Evolutionary conservation across 2,329 filamentous ascomycete species (phyloP), one percentile per base, ranked within the genome.

Genomic region (Westerdykella sp.): DNA sequence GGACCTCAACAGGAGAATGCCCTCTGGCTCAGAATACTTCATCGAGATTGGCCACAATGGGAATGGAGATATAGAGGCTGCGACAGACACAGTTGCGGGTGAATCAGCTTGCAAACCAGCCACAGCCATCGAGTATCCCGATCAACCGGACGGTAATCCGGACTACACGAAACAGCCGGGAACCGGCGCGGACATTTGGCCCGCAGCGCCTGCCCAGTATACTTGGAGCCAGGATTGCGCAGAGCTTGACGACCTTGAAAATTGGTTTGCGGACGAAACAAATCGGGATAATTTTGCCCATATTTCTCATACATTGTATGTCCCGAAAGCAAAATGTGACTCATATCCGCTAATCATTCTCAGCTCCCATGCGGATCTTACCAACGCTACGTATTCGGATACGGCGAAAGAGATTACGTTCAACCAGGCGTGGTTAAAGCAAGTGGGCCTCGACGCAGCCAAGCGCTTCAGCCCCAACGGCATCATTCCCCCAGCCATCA

Each of bases 401-500:
- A 68, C 77, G 1, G 59, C 60, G 44, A 76, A 74, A 50, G 79
- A 83, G 58, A 79, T 82, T 35, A 66, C 69, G 16, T 82, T 78
- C 67, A 83, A 83, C 63, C 68, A 75, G 50, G 75, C 71, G 10
- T 83, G 79, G 78, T 58, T 81, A 34, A 68, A 71, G 46, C 73
- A 78, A 51, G 68, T 73, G 9, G 75, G 76, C 11, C 66, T 81
- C 43, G 66, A 68, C 44, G 49, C 62, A 16, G 72, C 72, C 12
- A 57, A 55, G 14, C 67, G 68, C 35, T 81, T 73, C 58, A 80
- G 76, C 21, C 48, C 65, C 2, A 70, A 73, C 32, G 79, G 78
- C 23, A 70, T 83, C 41, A 78, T 83, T 45, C 79, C 79, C 2
- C 79, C 79, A 1, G 78, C 78, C 30, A 83, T 83, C 47, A 83